Evolutionary conservation across 805 yeast genomes (phyloP).

Genomic region (Candida ovalis): DNA sequence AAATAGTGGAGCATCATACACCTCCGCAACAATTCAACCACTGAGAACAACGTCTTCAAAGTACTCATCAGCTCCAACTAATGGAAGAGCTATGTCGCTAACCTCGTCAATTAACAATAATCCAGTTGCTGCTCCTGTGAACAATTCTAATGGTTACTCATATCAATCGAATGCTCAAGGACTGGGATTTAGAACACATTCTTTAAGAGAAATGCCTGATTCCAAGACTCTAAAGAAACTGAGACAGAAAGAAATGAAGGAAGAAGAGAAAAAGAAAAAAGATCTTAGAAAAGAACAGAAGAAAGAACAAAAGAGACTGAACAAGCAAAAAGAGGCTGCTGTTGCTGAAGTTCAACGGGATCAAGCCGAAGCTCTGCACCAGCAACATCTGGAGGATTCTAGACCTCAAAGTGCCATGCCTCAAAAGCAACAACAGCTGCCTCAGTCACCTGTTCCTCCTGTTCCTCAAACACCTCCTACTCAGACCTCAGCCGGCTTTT

Average conservation of each 20-base stretch:
- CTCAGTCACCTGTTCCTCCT: constrained; percentile 1
- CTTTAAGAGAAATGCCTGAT: constrained; percentile 23
- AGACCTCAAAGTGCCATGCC: neutral
- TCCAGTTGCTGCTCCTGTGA: neutral
- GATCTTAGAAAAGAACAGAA: constrained; percentile 23
- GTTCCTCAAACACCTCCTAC: constrained; percentile 1
- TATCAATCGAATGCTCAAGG: constrained; percentile 29
- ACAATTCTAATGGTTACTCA: neutral
- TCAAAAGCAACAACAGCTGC: neutral
- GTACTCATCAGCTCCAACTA: neutral
- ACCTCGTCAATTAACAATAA: constrained; percentile 4
- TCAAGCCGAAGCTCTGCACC: neutral
- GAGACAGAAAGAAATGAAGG: constrained; percentile 15
- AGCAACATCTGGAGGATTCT: neutral
- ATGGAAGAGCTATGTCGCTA: constrained; percentile 10
- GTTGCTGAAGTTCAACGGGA: constrained; percentile 12
- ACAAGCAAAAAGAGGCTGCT: constrained; percentile 24
- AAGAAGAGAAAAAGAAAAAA: constrained; percentile 20
- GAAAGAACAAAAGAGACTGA: constrained; percentile 19
- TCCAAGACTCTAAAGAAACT: constrained; percentile 13
- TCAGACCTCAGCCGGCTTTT: neutral
- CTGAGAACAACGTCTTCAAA: neutral
- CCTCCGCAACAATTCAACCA: neutral
- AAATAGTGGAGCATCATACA: constrained; percentile 15
- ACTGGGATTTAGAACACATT: constrained; percentile 28